Percentiles rank a stretch among this genome's conserved stretches.
Conservation (phyloP, 2,329 filamentous ascomycete species). For the Ophiostoma ips region DNA sequence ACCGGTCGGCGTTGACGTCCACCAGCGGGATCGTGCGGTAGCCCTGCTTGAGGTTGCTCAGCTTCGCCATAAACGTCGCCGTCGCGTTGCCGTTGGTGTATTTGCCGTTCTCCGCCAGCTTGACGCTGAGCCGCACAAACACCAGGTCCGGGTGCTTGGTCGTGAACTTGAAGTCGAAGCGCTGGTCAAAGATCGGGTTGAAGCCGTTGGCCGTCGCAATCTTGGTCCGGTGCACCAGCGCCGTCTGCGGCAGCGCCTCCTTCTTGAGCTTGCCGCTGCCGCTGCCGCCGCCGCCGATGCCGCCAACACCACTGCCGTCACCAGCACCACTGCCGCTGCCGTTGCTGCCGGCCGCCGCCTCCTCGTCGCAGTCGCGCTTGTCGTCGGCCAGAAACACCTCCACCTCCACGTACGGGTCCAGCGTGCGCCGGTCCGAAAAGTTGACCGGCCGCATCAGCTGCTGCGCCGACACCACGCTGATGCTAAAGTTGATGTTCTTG, state of each 20-base stretch:
- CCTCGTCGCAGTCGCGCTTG: constrained; percentile 71
- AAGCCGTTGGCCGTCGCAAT: constrained; percentile 83
- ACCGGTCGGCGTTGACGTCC: constrained; percentile 80
- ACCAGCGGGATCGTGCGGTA: constrained; percentile 85
- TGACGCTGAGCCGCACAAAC: constrained; percentile 86
- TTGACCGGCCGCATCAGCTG: constrained; percentile 74
- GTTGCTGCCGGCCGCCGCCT: constrained; percentile 9
- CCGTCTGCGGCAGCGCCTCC: constrained; percentile 33
- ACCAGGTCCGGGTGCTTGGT: constrained; percentile 92
- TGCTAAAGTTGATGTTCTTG: constrained; percentile 69
- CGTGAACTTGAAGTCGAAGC: constrained; percentile 66
- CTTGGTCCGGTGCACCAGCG: constrained; percentile 48
- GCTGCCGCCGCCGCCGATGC: not conserved
- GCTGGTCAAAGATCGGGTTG: constrained; percentile 75
- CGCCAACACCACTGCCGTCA: not conserved
- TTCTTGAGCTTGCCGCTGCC: constrained; percentile 30
- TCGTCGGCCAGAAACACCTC: constrained; percentile 93
- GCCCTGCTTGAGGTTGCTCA: constrained; percentile 76
- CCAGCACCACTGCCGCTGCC: not conserved
- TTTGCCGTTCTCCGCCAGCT: constrained; percentile 66
- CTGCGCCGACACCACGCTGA: constrained; percentile 86
- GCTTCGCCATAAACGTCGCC: constrained; percentile 85
- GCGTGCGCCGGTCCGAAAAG: constrained; percentile 37
- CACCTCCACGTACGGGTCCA: constrained; percentile 90
- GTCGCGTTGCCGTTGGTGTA: constrained; percentile 49